phyloP scores from a whole-genome alignment of 2,329 filamentous ascomycete species.

The Blumeria hordei region DNA sequence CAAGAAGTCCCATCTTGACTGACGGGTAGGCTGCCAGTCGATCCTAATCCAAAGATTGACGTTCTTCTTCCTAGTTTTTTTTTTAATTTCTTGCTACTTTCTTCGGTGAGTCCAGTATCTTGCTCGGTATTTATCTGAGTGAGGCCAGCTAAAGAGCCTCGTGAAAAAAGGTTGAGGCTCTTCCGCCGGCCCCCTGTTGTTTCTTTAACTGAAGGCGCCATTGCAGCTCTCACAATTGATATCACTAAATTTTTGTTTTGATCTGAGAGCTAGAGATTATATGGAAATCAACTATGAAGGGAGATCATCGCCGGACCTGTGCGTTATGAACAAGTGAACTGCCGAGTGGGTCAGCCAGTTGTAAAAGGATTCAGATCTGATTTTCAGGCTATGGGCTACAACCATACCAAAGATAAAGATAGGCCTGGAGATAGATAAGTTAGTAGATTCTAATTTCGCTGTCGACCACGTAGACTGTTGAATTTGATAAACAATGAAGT shows the following conservation, averaged over 20 bases:
- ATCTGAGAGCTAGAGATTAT: neutral
- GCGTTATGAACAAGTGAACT: no score
- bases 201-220: conserved; percentile 10
- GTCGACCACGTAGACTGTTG: no score
- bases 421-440: no score
- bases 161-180: conserved; percentile 13
- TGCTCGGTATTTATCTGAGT: conserved; percentile 12
- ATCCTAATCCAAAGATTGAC: conserved; percentile 11
- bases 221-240: conserved; percentile 2
- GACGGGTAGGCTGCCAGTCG: conserved; percentile 5
- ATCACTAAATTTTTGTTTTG: neutral
- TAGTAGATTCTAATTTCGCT: no score
- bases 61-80: conserved; percentile 11
- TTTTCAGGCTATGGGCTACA: no score
- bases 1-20: conserved; percentile 7
- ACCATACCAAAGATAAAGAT: no score
- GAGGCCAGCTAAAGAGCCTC: conserved; percentile 7
- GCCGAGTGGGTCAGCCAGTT: no score
- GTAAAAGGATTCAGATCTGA: no score
- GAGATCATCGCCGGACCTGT: neutral
- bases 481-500: no score
- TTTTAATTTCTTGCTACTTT: conserved; percentile 10
- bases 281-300: neutral
- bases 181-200: conserved; percentile 9
- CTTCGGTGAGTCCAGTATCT: conserved; percentile 2